Conservation (phyloP, 345 rosid species). For the Boechera stricta region DNA sequence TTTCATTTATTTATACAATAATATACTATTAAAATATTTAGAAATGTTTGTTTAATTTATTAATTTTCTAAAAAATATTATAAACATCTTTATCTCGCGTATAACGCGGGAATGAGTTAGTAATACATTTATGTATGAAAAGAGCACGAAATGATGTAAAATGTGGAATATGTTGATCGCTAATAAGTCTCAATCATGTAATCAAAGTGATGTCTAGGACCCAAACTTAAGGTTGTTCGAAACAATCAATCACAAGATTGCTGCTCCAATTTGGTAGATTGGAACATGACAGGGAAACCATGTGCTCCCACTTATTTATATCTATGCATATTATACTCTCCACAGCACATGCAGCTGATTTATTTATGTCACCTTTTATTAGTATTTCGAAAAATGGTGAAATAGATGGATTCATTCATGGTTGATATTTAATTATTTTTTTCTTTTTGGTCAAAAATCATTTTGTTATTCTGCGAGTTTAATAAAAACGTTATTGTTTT, state of each 20-base stretch:
- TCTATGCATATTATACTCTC: constrained; percentile 18
- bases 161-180: constrained; percentile 30
- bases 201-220: constrained; percentile 32
- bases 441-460: background rate
- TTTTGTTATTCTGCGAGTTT: background rate
- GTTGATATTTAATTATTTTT: background rate
- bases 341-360: constrained; percentile 16
- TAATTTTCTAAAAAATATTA: too few relatives aligned
- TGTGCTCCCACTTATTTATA: constrained; percentile 35
- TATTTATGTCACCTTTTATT: constrained; percentile 7
- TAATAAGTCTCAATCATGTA: constrained; percentile 27
- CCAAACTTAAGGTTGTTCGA: constrained; percentile 30
- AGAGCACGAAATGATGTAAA: constrained; percentile 1
- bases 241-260: constrained; percentile 33
- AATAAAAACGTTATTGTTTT: background rate
- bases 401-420: background rate
- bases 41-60: too few relatives aligned
- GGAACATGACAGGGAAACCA: constrained; percentile 37
- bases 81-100: too few relatives aligned
- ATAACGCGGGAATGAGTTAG: too few relatives aligned
- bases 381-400: background rate
- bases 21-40: too few relatives aligned
- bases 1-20: too few relatives aligned
- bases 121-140: background rate
- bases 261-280: constrained; percentile 25